Base-by-base conservation (phyloP, 2,329 filamentous ascomycete genomes). In the Colletotrichum liriopes region DNA sequence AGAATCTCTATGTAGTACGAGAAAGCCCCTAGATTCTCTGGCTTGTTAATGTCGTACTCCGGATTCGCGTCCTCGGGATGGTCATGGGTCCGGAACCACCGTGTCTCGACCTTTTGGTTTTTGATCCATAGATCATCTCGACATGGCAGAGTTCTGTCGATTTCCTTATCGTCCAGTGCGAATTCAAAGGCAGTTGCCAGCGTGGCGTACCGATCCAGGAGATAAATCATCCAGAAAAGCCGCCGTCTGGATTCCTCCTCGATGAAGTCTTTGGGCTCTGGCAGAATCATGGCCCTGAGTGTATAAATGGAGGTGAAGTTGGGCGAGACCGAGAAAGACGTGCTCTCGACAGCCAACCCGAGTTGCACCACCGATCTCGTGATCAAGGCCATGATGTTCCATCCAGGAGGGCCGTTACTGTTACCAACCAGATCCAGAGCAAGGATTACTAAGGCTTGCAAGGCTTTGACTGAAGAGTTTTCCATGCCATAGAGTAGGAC, bases 171-270 rank as follows among this genome's bases (percentile, higher is more conserved):
- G 75, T 96, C 92, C 23, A 98, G 84, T 0, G 94, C 94, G 79
- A 98, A 97, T 76, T 98, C 94, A 76, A 98, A 98, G 0, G 95
- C 94, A 0, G 95, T 98, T 0, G 94, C 93, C 67, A 98, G 92
- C 0, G 95, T 98, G 0, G 94, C 94, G 79, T 97, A 98, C 61
- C 95, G 89, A 79, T 98, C 95, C 7, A 98, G 87, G 16, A 98
- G 84, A 78, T 97, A 98, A 14, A 97, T 92, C 91, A 97, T 96
- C 95, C 95, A 98, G 81, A 98, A 97, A 1, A 98, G 85, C 35
- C 95, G 88, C 37, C 95, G 89, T 37, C 95, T 87, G 52, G 93
- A 93, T 81, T 98, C 95, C 73, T 98, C 95, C 79, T 98, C 95
- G 67, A 97, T 93, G 81, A 95, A 98, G 73, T 94, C 93, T 62